phyloP scores from a whole-genome alignment of 257 asterid species.

The Verbascum thapsus region DNA sequence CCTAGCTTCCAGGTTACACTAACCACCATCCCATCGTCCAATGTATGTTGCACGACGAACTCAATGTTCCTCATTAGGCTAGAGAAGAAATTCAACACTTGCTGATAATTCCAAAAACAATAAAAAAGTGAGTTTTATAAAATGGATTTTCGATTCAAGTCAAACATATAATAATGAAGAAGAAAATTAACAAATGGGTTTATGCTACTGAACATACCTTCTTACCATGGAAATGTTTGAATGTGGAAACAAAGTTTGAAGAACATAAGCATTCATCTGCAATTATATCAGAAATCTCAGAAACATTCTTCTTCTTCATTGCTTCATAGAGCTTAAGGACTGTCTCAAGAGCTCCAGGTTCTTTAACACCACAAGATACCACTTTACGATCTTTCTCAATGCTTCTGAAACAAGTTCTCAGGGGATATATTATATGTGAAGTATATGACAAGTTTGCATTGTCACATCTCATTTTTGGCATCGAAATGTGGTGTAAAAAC shows the following conservation, averaged over 20 bases:
- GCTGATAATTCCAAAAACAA: slow-evolving; percentile 34
- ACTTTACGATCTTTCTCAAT: slow-evolving; percentile 16
- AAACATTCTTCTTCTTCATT: slow-evolving; percentile 46
- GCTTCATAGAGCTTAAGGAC: slow-evolving; percentile 70
- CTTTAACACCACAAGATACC: slow-evolving; percentile 35
- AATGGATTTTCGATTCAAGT: not conserved
- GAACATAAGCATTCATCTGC: slow-evolving; percentile 72
- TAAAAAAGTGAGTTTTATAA: not conserved
- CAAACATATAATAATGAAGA: not conserved
- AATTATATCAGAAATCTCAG: slow-evolving; percentile 54
- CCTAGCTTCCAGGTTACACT: slow-evolving; percentile 74
- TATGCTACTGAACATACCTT: slow-evolving; percentile 40
- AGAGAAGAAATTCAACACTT: slow-evolving; percentile 64
- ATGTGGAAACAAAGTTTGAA: slow-evolving; percentile 53
- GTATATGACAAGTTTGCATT: slow-evolving; percentile 8
- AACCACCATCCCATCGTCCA: slow-evolving; percentile 61
- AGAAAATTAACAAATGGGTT: not conserved
- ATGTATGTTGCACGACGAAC: slow-evolving; percentile 54
- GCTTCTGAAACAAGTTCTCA: slow-evolving; percentile 7
- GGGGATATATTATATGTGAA: slow-evolving; percentile 15
- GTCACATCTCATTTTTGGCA: not conserved
- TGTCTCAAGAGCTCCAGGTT: slow-evolving; percentile 52
- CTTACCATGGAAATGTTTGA: slow-evolving; percentile 64
- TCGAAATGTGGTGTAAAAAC: not conserved
- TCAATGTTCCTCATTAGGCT: slow-evolving; percentile 50